These are phyloP conservation scores for Vanilla planifolia DNA, from an alignment of 106 monocot species.

Conservation along the genomic window DNA sequence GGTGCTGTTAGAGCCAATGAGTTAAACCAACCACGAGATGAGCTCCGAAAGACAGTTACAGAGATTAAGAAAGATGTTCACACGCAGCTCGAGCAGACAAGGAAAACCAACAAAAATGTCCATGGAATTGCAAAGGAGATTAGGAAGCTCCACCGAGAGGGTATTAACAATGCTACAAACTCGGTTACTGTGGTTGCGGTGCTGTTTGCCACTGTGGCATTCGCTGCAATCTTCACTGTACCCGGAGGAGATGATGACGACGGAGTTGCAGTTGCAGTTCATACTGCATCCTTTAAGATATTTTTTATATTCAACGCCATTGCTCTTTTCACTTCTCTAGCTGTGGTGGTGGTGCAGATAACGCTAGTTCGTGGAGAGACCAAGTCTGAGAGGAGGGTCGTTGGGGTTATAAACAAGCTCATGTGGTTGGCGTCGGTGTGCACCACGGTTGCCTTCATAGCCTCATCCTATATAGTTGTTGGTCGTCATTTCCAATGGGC, in stretches of 20 bases:
- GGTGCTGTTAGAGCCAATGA: conserved; percentile 27
- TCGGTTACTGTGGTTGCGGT: conserved; percentile 34
- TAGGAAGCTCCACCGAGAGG: conserved; percentile 29
- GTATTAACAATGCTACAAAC: conserved; percentile 38
- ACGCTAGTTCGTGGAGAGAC: conserved; percentile 26
- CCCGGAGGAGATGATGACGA: conserved; percentile 11
- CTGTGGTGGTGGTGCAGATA: conserved; percentile 36
- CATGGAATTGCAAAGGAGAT: conserved; percentile 32
- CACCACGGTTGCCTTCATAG: conserved; percentile 27
- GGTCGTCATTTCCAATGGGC: conserved; percentile 21
- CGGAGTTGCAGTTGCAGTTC: conserved; percentile 15
- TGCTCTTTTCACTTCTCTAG: conserved; percentile 27
- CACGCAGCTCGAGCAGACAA: conserved; percentile 26
- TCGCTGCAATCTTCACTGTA: conserved; percentile 36
- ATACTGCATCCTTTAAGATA: conserved; percentile 14
- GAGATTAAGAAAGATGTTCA: conserved; percentile 33
- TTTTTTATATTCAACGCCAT: conserved; percentile 33
- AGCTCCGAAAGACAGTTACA: conserved; percentile 29
- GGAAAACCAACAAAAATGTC: conserved; percentile 35
- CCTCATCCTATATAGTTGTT: conserved; percentile 23
- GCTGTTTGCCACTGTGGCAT: conserved; percentile 32
- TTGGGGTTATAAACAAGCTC: conserved; percentile 32
- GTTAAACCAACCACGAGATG: conserved; percentile 31
- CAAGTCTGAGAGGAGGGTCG: conserved; percentile 29
- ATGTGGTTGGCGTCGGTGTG: conserved; percentile 40